phyloP scores from a whole-genome alignment of 2,329 filamentous ascomycete genomes.

The Colletotrichum tofieldiae region DNA sequence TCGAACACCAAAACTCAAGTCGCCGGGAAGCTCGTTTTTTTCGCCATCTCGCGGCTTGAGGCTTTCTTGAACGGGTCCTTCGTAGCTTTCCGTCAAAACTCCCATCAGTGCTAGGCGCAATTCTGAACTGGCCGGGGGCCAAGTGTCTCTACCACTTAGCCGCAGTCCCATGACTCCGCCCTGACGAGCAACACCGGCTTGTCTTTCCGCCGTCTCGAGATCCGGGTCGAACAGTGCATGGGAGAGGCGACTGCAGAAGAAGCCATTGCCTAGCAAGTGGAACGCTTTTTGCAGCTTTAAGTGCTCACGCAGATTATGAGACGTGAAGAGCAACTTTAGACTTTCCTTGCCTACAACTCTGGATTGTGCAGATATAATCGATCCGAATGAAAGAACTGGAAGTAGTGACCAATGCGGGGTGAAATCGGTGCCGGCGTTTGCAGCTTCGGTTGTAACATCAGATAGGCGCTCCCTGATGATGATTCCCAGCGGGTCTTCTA shows the following conservation, averaged over 20 bases:
- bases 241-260: conserved; percentile 85
- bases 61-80: conserved; percentile 39
- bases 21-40: conserved; percentile 71
- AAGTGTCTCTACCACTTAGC: conserved; percentile 84
- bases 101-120: conserved; percentile 91
- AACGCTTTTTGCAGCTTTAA: conserved; percentile 84
- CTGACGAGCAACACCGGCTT: conserved; percentile 76
- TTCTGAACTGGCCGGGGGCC: conserved; percentile 96
- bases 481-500: conserved; percentile 44
- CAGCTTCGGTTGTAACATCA: conserved; percentile 32
- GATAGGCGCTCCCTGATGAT: conserved; percentile 53
- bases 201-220: conserved; percentile 83
- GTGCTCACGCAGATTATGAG: conserved; percentile 81
- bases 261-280: conserved; percentile 86
- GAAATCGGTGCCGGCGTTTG: conserved; percentile 50
- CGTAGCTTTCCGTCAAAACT: conserved; percentile 83
- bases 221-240: conserved; percentile 90
- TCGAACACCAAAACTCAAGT: conserved; percentile 87
- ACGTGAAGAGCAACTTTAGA: conserved; percentile 81
- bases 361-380: conserved; percentile 81
- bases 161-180: conserved; percentile 86
- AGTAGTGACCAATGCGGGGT: conserved; percentile 72
- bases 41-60: conserved; percentile 46
- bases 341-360: conserved; percentile 84
- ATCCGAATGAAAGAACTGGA: conserved; percentile 82